Percentiles rank a stretch among this genome's conserved stretches.
phyloP scores from a whole-genome alignment of 768 basidiomycete genomes.

The Rhodotorula graminis region DNA sequence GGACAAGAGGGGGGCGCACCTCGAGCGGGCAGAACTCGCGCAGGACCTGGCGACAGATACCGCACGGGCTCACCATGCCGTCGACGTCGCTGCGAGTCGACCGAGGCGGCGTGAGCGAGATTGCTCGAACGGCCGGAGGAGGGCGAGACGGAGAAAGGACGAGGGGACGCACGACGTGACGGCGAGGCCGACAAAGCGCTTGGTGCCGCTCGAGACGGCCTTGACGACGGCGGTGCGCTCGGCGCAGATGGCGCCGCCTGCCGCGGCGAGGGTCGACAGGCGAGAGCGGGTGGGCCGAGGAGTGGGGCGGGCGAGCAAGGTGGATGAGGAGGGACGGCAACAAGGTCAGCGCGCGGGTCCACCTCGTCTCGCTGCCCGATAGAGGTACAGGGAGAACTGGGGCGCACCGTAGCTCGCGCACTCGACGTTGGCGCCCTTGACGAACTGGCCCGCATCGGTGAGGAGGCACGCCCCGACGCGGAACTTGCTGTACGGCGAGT shows the following conservation, averaged over 20 bases:
- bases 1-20: conserved; percentile 13
- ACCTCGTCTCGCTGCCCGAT: no score
- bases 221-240: conserved; percentile 94
- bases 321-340: neutral
- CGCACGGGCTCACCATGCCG: conserved; percentile 73
- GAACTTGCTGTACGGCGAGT: conserved; percentile 84
- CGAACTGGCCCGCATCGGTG: conserved; percentile 61
- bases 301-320: no score
- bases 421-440: conserved; percentile 87
- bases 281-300: neutral
- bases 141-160: neutral
- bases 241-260: conserved; percentile 87
- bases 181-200: conserved; percentile 67
- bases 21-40: conserved; percentile 69
- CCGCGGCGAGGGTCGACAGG: no score
- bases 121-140: neutral
- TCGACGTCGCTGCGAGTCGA: conserved; percentile 64
- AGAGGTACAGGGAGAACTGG: neutral
- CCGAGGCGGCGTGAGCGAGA: neutral
- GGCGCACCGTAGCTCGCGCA: conserved; percentile 79
- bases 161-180: conserved; percentile 62
- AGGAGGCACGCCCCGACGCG: conserved; percentile 85
- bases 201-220: conserved; percentile 76
- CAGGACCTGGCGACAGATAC: conserved; percentile 79
- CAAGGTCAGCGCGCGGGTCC: neutral